A percentile compares a stretch with the other conserved stretches of the same genome.
phyloP scores from a whole-genome alignment of 208 protist species.

The Acanthamoeba sp. region DNA sequence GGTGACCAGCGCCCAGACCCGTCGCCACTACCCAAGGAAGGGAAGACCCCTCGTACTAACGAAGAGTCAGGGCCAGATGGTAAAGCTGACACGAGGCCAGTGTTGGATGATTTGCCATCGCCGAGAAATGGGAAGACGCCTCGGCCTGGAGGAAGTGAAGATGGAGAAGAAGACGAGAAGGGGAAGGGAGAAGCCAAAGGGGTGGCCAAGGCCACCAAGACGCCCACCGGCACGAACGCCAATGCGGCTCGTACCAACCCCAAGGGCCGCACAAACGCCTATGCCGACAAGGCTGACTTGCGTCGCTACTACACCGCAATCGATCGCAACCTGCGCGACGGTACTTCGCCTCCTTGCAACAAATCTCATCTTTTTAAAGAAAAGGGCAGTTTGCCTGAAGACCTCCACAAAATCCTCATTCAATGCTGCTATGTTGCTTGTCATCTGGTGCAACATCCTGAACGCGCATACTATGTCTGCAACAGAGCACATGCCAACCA shows the following conservation, averaged over 20 bases:
- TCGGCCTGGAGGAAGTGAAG: neutral
- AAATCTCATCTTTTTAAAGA: neutral
- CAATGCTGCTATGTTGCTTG: no score
- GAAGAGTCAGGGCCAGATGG: neutral
- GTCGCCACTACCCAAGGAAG: neutral
- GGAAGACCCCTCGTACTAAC: neutral
- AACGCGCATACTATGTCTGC: neutral
- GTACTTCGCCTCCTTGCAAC: neutral
- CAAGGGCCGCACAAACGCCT: slow-evolving; percentile 38
- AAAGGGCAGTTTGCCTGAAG: no score
- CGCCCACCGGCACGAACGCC: neutral
- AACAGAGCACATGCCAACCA: slow-evolving; percentile 53
- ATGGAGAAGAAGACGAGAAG: neutral
- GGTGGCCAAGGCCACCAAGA: neutral
- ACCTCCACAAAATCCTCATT: no score
- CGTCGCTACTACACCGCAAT: slow-evolving; percentile 70
- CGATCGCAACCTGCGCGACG: slow-evolving; percentile 51
- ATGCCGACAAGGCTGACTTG: slow-evolving; percentile 51
- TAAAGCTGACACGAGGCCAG: neutral
- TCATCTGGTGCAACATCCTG: no score
- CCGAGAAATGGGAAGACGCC: neutral
- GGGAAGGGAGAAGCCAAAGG: neutral
- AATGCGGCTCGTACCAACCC: neutral
- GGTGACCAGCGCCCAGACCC: neutral
- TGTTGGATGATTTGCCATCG: neutral